phyloP scores from a whole-genome alignment of 164 flowering plant species.

The Liriodendron chinense region DNA sequence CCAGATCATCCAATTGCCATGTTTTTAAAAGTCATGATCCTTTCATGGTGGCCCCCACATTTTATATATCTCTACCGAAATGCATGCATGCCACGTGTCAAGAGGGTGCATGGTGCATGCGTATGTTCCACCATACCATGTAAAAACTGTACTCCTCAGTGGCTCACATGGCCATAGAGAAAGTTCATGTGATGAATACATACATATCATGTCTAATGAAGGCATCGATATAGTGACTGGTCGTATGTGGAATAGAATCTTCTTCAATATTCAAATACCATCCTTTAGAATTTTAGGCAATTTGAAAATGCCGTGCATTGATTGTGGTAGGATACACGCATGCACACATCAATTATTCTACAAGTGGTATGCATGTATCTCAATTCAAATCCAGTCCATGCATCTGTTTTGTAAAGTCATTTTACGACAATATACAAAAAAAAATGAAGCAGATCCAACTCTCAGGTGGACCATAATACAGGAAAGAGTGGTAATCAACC shows the following conservation, averaged over 20 bases:
- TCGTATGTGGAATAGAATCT: slow-evolving; percentile 38
- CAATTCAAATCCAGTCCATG: neutral
- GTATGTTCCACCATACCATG: neutral
- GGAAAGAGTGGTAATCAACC: no score
- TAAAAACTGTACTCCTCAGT: neutral
- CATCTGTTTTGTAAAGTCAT: no score
- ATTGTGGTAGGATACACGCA: neutral
- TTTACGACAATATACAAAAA: no score
- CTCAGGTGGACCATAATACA: no score
- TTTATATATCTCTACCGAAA: no score
- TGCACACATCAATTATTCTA: neutral
- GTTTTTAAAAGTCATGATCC: no score
- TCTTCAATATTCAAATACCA: slow-evolving; percentile 16
- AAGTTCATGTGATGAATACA: slow-evolving; percentile 24
- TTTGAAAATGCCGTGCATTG: neutral
- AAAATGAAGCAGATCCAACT: no score
- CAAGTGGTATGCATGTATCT: neutral
- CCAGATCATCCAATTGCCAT: no score
- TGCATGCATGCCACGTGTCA: no score
- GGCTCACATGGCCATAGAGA: slow-evolving; percentile 31
- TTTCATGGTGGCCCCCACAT: no score
- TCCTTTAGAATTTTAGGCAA: neutral
- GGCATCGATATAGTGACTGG: slow-evolving; percentile 5
- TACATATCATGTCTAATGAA: slow-evolving; percentile 5
- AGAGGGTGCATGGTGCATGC: neutral